Conservation (phyloP, 768 basidiomycete species). For the Leccinum subgranulosum region DNA sequence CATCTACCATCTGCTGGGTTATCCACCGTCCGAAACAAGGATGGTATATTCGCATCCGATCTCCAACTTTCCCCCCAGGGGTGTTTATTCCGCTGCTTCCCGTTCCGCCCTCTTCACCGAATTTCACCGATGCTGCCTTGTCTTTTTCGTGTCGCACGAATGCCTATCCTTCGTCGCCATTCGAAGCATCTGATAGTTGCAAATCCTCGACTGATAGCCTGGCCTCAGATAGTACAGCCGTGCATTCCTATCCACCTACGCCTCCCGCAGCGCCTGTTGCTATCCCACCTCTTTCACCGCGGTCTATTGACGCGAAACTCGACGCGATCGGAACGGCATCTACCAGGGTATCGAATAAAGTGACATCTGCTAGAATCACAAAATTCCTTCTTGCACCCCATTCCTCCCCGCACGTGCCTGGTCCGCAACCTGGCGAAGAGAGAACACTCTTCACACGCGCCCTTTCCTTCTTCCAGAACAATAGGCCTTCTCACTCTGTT, state of each 20-base stretch:
- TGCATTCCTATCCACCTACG: slow-evolving; percentile 61
- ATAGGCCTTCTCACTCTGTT: slow-evolving; percentile 54
- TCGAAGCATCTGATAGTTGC: not conserved
- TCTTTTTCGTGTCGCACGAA: slow-evolving; percentile 53
- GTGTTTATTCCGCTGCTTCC: slow-evolving; percentile 55
- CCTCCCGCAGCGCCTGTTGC: slow-evolving; percentile 36
- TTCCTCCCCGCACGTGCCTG: slow-evolving; percentile 36
- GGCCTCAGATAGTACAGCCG: slow-evolving; percentile 30
- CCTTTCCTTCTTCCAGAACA: slow-evolving; percentile 44
- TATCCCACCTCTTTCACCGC: slow-evolving; percentile 35
- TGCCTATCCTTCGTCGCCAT: slow-evolving; percentile 21
- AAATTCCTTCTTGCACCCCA: slow-evolving; percentile 54
- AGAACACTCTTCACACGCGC: slow-evolving; percentile 50
- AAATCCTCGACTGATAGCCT: slow-evolving; percentile 28
- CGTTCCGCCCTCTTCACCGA: slow-evolving; percentile 42
- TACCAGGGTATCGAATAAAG: not conserved
- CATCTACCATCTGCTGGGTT: slow-evolving; percentile 64
- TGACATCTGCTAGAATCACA: slow-evolving; percentile 31
- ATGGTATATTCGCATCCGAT: slow-evolving; percentile 79
- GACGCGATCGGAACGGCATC: slow-evolving; percentile 10
- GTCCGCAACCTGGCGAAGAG: slow-evolving; percentile 25
- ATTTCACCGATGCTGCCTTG: slow-evolving; percentile 50
- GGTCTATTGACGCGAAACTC: slow-evolving; percentile 30
- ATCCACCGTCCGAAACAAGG: slow-evolving; percentile 78
- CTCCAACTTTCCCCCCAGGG: slow-evolving; percentile 65